Percentiles rank a stretch among this genome's conserved stretches.
phyloP scores from a whole-genome alignment of 2,329 filamentous ascomycete genomes.

The Trichoderma endophyticum region DNA sequence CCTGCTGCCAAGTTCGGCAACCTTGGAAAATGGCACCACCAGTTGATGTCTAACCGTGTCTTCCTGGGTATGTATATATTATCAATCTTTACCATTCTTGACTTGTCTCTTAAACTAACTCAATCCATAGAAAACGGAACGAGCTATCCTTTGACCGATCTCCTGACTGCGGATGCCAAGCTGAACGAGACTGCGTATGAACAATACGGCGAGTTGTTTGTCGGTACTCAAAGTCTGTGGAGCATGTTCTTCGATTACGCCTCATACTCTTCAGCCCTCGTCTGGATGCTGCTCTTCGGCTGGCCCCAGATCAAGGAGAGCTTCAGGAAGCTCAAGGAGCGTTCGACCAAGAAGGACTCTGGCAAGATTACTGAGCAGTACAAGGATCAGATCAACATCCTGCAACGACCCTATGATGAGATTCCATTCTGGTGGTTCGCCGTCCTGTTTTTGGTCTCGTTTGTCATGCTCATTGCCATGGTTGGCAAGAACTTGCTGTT shows the following conservation, averaged over 20 bases:
- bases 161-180: conserved; percentile 33
- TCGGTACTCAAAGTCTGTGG: conserved; percentile 57
- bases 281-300: conserved; percentile 58
- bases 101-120: neutral
- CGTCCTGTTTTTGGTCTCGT: conserved; percentile 46
- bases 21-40: conserved; percentile 48
- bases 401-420: conserved; percentile 56
- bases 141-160: conserved; percentile 31
- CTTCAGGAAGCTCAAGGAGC: conserved; percentile 41
- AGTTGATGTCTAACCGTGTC: conserved; percentile 57
- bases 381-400: conserved; percentile 55
- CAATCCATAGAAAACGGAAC: conserved; percentile 30
- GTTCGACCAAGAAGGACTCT: conserved; percentile 30
- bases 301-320: conserved; percentile 46
- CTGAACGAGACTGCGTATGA: conserved; percentile 50
- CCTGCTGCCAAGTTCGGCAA: conserved; percentile 58
- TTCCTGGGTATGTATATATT: conserved; percentile 36
- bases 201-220: conserved; percentile 53
- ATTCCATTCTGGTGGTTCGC: conserved; percentile 59
- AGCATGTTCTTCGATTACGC: conserved; percentile 59
- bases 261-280: conserved; percentile 54
- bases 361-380: conserved; percentile 53
- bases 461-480: conserved; percentile 49
- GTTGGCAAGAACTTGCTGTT: conserved; percentile 51
- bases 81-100: neutral